Percentiles rank a stretch among this genome's conserved stretches.
phyloP scores from a whole-genome alignment of 169 alveolate species.

The Plasmodium gonderi region DNA sequence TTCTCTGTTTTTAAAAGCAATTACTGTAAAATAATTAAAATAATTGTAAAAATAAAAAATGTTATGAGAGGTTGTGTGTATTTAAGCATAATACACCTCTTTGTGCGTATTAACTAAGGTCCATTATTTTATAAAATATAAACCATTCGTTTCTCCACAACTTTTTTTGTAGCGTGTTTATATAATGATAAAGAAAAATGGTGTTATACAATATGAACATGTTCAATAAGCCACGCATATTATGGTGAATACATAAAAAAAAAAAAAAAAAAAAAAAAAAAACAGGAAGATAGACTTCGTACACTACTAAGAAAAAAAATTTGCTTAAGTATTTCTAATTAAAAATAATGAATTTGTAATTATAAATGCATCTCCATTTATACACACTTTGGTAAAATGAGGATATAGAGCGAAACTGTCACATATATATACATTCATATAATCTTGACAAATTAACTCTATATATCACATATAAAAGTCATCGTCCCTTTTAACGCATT shows the following conservation, averaged over 20 bases:
- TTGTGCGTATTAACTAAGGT: background rate
- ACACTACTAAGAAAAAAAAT: background rate
- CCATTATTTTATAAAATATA: background rate
- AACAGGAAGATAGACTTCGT: background rate
- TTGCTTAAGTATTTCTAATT: background rate
- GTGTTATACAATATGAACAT: background rate
- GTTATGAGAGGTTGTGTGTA: background rate
- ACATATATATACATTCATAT: background rate
- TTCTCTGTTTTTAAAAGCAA: constrained; percentile 4
- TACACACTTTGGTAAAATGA: background rate
- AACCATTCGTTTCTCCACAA: background rate
- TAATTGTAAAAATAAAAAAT: background rate
- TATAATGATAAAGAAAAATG: background rate
- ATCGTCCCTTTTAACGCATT: background rate
- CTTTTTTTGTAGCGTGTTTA: background rate
- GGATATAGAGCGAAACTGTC: background rate
- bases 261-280: background rate
- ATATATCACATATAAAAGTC: background rate
- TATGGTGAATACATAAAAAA: no score
- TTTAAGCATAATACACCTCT: background rate
- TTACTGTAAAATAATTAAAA: constrained; percentile 4
- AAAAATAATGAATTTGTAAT: background rate
- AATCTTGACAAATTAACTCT: background rate
- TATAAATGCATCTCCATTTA: background rate
- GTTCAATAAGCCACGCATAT: background rate